Evolutionary conservation across 1,139 yeast genomes (phyloP).

Genomic region (Candida freyschussii): DNA sequence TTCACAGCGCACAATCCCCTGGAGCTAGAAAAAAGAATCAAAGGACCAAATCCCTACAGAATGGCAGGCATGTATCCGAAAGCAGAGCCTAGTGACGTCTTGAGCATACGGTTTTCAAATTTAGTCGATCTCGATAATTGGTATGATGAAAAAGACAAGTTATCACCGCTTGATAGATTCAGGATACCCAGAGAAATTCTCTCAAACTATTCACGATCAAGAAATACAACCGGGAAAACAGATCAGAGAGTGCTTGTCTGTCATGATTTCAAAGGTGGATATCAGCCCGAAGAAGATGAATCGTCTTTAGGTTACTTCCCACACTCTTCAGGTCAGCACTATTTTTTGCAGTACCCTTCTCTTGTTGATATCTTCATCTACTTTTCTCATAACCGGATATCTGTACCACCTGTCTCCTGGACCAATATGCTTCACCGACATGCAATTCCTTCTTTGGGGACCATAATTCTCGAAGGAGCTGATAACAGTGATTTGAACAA

Average conservation of each 20-base stretch:
- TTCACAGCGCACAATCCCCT: no score
- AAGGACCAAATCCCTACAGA: no score
- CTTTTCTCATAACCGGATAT: constrained; percentile 34
- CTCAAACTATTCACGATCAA: no score
- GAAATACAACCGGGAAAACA: no score
- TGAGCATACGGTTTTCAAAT: no score
- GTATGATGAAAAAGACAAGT: no score
- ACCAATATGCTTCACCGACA: constrained; percentile 33
- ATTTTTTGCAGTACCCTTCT: constrained; percentile 34
- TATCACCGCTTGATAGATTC: no score
- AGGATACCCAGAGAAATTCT: no score
- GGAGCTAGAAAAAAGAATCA: no score
- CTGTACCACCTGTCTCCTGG: constrained; percentile 37
- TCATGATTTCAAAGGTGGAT: constrained; percentile 36
- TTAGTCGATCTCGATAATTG: no score
- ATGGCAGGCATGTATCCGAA: no score
- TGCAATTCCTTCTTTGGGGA: constrained; percentile 34
- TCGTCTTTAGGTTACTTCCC: constrained; percentile 34
- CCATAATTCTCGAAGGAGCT: constrained; percentile 33
- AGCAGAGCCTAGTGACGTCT: no score
- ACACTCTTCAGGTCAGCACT: constrained; percentile 30
- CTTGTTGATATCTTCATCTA: constrained; percentile 34
- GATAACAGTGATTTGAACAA: constrained; percentile 27
- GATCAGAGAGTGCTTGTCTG: constrained; percentile 26
- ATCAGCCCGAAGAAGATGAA: constrained; percentile 30